Base-by-base conservation (phyloP, 768 basidiomycete genomes). In the Sistotremastrum niveocremeum region DNA sequence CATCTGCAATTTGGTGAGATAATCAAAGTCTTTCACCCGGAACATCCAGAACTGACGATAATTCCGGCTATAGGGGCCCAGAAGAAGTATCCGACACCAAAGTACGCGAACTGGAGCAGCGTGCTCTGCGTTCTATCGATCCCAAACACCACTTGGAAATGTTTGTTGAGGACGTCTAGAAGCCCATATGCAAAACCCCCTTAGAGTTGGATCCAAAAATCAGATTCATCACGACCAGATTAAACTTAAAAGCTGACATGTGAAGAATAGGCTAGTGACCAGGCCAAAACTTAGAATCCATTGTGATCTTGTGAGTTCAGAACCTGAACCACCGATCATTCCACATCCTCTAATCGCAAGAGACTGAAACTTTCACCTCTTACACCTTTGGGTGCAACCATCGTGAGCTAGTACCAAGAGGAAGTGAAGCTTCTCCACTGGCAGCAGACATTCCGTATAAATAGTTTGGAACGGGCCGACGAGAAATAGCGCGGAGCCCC, bases 191-290 rank as follows among this genome's bases (percentile, higher is more conserved):
- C 73, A 58, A 81, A 81, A 0, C 79, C 79, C 78, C 77, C 76
- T 71, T 45, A 34, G 34, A n/a, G 35, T 28, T 35, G 12, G n/a
- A 5, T 37, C 43, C 38, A 7, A 37, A 46, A 28, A 37, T 46
- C 12, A 40, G 31, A 33, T 36, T 32, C 28, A 28, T 37, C 20
- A 29, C 29, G 34, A 39, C 34, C 30, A 45, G 37, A 28, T 5
- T 29, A 39, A 20, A 4, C 9, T 6, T 20, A 12, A 37, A 32
- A 34, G 60, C 73, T 51, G 51, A 77, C 78, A 81, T 31, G 81
- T 79, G 62, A 84, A 84, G 69, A 84, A 84, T 33, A 84, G 66
- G 7, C 80, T 74, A 12, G 81, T 84, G 49, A 86, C 77, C 46
- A 84, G 72, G 36, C 66, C 65, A 57, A 81, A 85, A 6, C 82